A percentile compares a stretch with the other conserved stretches of the same genome.
Evolutionary conservation across 805 yeast species (phyloP).

Genomic region (Saturnispora diversa): DNA sequence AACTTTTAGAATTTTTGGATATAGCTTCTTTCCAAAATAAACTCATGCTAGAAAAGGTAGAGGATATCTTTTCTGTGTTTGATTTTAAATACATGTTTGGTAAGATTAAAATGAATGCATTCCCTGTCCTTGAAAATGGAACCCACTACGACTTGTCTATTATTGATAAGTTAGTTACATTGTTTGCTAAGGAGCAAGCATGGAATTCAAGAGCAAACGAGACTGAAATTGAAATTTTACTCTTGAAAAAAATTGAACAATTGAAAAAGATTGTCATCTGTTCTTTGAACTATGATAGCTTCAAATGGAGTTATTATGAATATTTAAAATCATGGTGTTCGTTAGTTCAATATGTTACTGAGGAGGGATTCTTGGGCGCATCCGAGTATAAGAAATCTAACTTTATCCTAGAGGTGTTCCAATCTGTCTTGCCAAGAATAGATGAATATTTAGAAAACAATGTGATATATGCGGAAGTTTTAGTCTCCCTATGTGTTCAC

Average conservation of each 20-base stretch:
- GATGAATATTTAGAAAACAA: constrained; percentile 66
- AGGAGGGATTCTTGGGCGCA: constrained; percentile 43
- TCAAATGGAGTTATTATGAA: constrained; percentile 46
- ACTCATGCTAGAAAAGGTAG: constrained; percentile 37
- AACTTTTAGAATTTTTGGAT: constrained; percentile 62
- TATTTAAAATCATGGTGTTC: constrained; percentile 80
- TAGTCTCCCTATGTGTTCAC: constrained; percentile 67
- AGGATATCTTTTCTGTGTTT: constrained; percentile 29
- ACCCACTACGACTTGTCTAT: constrained; percentile 37
- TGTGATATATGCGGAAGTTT: constrained; percentile 59
- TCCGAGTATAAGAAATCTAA: constrained; percentile 39
- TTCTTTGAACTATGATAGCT: constrained; percentile 38
- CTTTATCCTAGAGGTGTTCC: constrained; percentile 71
- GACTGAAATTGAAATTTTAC: constrained; percentile 15
- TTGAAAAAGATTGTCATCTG: constrained; percentile 36
- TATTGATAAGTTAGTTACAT: constrained; percentile 27
- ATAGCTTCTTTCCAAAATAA: constrained; percentile 49
- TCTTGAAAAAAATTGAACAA: constrained; percentile 20
- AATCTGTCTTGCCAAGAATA: constrained; percentile 65
- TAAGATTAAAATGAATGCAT: constrained; percentile 30
- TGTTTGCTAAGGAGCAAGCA: constrained; percentile 22
- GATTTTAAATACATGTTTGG: constrained; percentile 36
- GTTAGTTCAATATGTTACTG: constrained; percentile 62
- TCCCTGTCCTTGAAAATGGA: constrained; percentile 12
- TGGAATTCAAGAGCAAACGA: constrained; percentile 18